A percentile compares a stretch with the other conserved stretches of the same genome.
These are phyloP conservation scores for Globisporangium irregulare DNA, from an alignment of 352 stramenopile genomes.

Conservation along the genomic window DNA sequence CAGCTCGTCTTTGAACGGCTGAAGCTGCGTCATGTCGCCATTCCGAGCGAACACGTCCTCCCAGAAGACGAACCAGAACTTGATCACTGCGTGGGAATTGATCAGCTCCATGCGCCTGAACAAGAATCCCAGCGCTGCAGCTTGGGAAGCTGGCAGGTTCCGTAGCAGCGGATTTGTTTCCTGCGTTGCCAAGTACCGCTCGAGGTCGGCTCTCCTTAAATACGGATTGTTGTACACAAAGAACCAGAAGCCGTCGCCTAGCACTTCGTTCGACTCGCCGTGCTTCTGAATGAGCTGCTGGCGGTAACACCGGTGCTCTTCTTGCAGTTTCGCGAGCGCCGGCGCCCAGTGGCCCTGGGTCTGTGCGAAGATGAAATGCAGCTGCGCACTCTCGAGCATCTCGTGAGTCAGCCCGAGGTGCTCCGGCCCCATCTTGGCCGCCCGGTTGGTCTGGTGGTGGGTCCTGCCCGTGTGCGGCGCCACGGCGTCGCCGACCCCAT, in stretches of 20 bases:
- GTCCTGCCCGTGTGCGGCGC: slow-evolving; percentile 30
- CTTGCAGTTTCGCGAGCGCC: slow-evolving; percentile 14
- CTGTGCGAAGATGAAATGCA: slow-evolving; percentile 26
- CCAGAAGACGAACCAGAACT: slow-evolving; percentile 36
- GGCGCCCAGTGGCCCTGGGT: slow-evolving; percentile 19
- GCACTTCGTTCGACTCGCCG: slow-evolving; percentile 21
- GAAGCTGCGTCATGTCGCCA: slow-evolving; percentile 11
- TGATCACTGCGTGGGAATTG: slow-evolving; percentile 26
- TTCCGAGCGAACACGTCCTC: slow-evolving; percentile 17
- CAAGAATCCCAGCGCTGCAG: slow-evolving; percentile 28
- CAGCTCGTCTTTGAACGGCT: slow-evolving; percentile 8
- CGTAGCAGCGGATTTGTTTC: slow-evolving; percentile 28
- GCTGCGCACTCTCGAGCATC: slow-evolving; percentile 31
- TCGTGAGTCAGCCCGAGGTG: slow-evolving; percentile 29
- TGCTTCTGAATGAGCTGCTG: slow-evolving; percentile 22
- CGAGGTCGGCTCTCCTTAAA: slow-evolving; percentile 22
- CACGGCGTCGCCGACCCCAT: slow-evolving; percentile 33
- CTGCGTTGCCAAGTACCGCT: slow-evolving; percentile 24
- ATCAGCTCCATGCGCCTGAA: slow-evolving; percentile 34
- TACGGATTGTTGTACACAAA: slow-evolving; percentile 41
- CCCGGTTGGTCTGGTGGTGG: slow-evolving; percentile 27
- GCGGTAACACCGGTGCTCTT: slow-evolving; percentile 27
- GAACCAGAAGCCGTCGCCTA: slow-evolving; percentile 46
- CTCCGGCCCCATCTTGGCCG: slow-evolving; percentile 23
- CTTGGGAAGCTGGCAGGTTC: slow-evolving; percentile 19